phyloP scores from a whole-genome alignment of 1,284 basidiomycete species.

The Ganoderma resinaceum region DNA sequence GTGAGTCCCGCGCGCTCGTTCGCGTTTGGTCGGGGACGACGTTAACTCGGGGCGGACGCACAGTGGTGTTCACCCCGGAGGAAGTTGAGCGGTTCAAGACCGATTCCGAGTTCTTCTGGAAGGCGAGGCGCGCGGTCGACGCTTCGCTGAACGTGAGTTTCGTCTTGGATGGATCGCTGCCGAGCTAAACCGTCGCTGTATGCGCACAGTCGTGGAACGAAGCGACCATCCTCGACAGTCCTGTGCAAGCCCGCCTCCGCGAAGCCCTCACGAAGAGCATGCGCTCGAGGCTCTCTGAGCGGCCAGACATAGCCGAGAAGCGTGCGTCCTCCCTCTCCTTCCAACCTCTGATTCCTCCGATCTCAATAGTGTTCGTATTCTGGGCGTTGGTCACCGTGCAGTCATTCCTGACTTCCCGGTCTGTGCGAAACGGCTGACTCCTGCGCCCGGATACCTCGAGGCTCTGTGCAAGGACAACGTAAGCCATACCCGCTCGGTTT shows the following conservation, averaged over 20 bases:
- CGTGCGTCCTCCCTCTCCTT: conserved; percentile 42
- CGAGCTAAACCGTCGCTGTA: conserved; percentile 48
- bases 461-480: conserved; percentile 67
- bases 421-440: conserved; percentile 61
- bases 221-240: neutral
- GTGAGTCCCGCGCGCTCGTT: conserved; percentile 46
- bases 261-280: conserved; percentile 53
- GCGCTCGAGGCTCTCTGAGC: conserved; percentile 56
- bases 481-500: neutral
- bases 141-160: conserved; percentile 56
- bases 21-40: too few species aligned
- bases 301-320: conserved; percentile 64
- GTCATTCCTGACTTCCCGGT: conserved; percentile 67
- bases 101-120: conserved; percentile 56
- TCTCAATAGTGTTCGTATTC: neutral
- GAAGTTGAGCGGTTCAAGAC: conserved; percentile 55
- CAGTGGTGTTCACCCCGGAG: conserved; percentile 23
- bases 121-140: conserved; percentile 59
- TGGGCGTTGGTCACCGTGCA: conserved; percentile 33
- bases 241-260: conserved; percentile 43
- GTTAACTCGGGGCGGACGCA: too few species aligned
- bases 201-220: conserved; percentile 22
- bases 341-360: neutral
- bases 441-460: conserved; percentile 71
- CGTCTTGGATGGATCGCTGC: neutral